Conservation (phyloP, 1,284 basidiomycete genomes). For the Cutaneotrichosporon sp. region DNA sequence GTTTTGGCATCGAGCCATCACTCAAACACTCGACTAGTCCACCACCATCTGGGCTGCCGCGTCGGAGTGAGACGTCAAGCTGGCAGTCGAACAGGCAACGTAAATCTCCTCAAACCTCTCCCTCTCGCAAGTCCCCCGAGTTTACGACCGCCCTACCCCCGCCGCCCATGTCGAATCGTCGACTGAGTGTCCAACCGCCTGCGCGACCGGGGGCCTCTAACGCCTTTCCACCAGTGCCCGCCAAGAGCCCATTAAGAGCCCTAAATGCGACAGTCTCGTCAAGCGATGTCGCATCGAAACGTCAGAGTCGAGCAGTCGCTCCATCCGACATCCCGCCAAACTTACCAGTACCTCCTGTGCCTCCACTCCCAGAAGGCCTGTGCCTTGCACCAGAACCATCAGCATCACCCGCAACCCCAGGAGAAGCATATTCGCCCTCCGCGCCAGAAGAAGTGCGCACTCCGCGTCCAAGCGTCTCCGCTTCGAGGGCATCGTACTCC, state of each 20-base stretch:
- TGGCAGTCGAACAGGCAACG: not conserved
- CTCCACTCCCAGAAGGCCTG: slow-evolving; percentile 10
- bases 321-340: not conserved
- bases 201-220: slow-evolving; percentile 10
- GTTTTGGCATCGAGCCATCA: not conserved
- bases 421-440: not conserved
- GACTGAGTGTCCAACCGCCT: slow-evolving; percentile 7
- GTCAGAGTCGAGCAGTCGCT: slow-evolving; percentile 1
- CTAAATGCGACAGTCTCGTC: not conserved
- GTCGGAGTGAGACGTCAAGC: not conserved
- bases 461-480: not conserved
- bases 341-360: slow-evolving; percentile 10
- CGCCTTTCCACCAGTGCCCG: slow-evolving; percentile 42
- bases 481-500: not conserved
- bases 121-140: slow-evolving; percentile 30
- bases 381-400: not conserved
- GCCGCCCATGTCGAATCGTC: slow-evolving; percentile 18
- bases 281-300: not conserved
- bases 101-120: not conserved
- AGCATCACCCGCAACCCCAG: not conserved
- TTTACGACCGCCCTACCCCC: slow-evolving; percentile 32
- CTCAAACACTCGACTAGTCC: not conserved
- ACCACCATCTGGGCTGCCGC: not conserved
- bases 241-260: slow-evolving; percentile 43
- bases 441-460: not conserved